Evolutionary conservation across 2,329 filamentous ascomycete genomes (phyloP), one percentile per base, ranked within the genome.

Genomic region (Davidsoniella australis): DNA sequence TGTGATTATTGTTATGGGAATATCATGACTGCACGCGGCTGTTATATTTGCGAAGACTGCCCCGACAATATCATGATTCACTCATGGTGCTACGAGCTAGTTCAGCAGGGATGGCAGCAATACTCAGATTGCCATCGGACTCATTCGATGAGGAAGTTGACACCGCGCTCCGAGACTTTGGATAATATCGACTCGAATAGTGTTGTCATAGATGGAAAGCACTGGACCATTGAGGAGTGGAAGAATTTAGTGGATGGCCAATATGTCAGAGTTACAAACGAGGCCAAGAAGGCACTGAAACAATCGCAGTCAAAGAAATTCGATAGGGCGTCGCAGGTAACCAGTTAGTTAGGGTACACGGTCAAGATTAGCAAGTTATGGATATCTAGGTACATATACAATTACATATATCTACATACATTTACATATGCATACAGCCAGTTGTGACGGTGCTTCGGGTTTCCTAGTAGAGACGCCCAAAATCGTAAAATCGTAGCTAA

Each of bases 41-140:
- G 29, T 33, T 33, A 33, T 33, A 26, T 46, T 12, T 46, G 44
- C 44, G 17, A 38, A 17, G 44, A 46, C 23, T 46, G 44, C 17
- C n/a, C 38, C n/a, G 16, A 17, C 17, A 24, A 46, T 38, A 29
- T 46, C 33, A 38, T 29, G 44, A 4, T 46, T 8, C 44, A 46
- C 17, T 12, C 36, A 8, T 29, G 38, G 16, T 46, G 44, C 44
- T 26, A 38, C 14, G n/a, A 14, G n/a, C 16, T 38, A 20, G 44
- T 46, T 7, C 14, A 38, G 6, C 14, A 46, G 9, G 16, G 38
- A 14, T 36, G 44, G 16, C 29, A 46, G 29, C 8, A 18, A 12
- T 46, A 38, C 23, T 29, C 44, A 10, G 20, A n/a, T 3, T 46
- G 44, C 23, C 44, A 46, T 23, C n/a, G 38, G 16, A 38, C 44